Percentiles rank a stretch among this genome's conserved stretches.
These are phyloP conservation scores for Planoprotostelium fungivorum DNA, from an alignment of 78 protist genomes.

Conservation along the genomic window DNA sequence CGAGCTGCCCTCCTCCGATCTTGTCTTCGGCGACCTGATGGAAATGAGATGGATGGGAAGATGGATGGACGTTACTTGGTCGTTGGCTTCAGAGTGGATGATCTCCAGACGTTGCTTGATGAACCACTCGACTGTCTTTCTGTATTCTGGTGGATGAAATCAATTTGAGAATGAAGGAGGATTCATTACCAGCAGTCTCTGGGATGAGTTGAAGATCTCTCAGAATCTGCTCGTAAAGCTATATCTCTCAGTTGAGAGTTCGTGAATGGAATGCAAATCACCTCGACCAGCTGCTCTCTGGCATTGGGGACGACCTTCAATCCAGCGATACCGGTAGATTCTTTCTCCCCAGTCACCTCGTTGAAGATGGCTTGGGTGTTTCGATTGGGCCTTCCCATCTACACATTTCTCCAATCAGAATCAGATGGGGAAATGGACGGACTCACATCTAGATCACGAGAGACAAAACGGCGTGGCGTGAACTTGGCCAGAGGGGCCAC, in stretches of 20 bases:
- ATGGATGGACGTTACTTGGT: background rate
- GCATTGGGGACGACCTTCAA: background rate
- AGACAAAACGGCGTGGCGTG: no score
- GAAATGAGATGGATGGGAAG: background rate
- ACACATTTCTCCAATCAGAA: no score
- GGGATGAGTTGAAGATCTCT: background rate
- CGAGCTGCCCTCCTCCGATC: background rate
- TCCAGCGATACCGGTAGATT: background rate
- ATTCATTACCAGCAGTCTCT: background rate
- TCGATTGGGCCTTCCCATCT: background rate
- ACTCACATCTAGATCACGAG: no score
- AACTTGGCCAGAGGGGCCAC: no score
- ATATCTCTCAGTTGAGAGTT: background rate
- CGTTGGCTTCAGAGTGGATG: background rate
- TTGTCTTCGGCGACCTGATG: background rate
- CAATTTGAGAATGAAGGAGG: background rate
- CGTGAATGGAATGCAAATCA: background rate
- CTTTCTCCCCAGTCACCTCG: background rate
- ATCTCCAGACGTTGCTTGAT: background rate
- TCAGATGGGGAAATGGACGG: no score
- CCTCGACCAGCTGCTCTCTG: background rate
- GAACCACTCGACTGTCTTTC: background rate
- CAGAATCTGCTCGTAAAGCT: background rate
- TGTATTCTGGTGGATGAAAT: background rate
- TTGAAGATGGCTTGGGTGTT: background rate